phyloP scores from a whole-genome alignment of 352 stramenopile genomes.

The Aphanomyces invadans region DNA sequence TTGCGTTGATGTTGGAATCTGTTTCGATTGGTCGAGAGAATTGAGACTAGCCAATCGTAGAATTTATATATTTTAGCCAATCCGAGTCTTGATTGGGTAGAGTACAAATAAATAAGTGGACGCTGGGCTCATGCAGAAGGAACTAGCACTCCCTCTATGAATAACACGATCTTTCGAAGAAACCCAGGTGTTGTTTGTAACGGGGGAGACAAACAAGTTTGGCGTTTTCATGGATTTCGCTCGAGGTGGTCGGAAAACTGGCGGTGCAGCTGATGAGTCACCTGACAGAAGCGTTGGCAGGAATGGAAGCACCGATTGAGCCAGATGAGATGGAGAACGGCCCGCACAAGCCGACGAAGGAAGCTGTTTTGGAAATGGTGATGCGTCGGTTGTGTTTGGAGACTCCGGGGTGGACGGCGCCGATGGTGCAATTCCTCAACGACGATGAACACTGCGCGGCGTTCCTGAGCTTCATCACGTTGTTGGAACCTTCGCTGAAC shows the following conservation, averaged over 20 bases:
- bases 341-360: slow-evolving; percentile 14
- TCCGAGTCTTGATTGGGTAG: not conserved
- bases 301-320: slow-evolving; percentile 1
- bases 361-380: slow-evolving; percentile 16
- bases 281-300: slow-evolving; percentile 19
- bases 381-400: slow-evolving; percentile 28
- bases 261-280: slow-evolving; percentile 11
- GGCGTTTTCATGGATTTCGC: not conserved
- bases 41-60: not conserved
- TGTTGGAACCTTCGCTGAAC: slow-evolving; percentile 31
- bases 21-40: not conserved
- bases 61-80: slow-evolving; percentile 1
- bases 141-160: too few species aligned
- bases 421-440: slow-evolving; percentile 54
- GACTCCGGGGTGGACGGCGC: slow-evolving; percentile 38
- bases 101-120: not conserved
- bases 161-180: too few species aligned
- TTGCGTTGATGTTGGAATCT: too few species aligned
- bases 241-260: not conserved
- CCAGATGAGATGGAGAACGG: not conserved
- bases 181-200: not conserved
- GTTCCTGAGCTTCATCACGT: slow-evolving; percentile 60
- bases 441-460: slow-evolving; percentile 49
- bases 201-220: not conserved
- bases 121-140: too few species aligned